Base-by-base conservation (phyloP, 2,329 filamentous ascomycete genomes). In the Penicillium sclerotigenum region DNA sequence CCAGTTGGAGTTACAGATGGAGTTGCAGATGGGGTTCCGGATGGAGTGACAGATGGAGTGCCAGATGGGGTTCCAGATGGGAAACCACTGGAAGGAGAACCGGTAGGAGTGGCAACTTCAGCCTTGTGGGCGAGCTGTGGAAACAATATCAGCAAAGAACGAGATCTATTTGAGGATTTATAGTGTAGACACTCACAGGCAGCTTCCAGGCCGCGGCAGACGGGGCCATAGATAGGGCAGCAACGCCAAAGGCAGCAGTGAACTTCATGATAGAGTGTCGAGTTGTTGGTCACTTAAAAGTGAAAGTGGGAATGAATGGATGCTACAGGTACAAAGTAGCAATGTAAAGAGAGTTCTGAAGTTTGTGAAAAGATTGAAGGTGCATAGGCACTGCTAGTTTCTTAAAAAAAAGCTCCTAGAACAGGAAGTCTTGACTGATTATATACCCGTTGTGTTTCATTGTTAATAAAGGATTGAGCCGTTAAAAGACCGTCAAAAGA, bases 311-410 rank as follows among this genome's bases (percentile, higher is more conserved):
- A 56, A 50, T 49, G 63, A 65, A 54, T 48, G 60, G 47, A 60
- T 51, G 47, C 36, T 55, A n/a, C n/a, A n/a, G n/a, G n/a, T n/a
- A n/a, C 42, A 59, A 26, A 14, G 48, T 54, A 53, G 50, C 42
- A 31, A 43, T 31, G 55, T 56, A 41, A 60, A 57, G 51, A 57
- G 58, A 54, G 53, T 59, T 54, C 47, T 57, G 33, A 54, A 54
- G 57, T 46, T 24, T 22, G 26, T 57, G 43, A 52, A 64, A 59
- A 38, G 56, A 65, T 61, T 49, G 49, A 37, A 60, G 59, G 64
- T 65, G 65, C 66, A 54, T 63, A 67, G 67, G n/a, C n/a, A n/a
- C n/a, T 64, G 67, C 65, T 63, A 58, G n/a, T 58, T 52, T 54
- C 60, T 42, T 28, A 59, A 63, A 56, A 45, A 58, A 58, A 34